These are phyloP conservation scores for Secale cereale DNA, from an alignment of 176 grass and related monocot species.

Conservation along the genomic window DNA sequence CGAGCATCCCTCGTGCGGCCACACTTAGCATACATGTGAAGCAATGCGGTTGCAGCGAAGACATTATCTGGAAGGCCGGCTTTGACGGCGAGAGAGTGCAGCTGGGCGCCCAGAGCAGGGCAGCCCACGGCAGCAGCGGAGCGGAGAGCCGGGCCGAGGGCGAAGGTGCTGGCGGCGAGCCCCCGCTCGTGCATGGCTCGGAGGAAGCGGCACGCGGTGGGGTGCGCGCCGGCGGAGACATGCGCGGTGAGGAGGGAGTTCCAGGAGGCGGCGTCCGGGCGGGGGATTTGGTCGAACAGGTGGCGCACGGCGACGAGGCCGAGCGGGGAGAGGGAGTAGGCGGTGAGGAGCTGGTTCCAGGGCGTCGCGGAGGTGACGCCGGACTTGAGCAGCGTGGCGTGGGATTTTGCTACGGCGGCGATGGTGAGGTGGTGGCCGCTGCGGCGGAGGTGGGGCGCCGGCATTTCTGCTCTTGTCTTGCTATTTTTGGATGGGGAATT, in stretches of 20 bases:
- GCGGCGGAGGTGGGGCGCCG: no score
- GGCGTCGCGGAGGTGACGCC: slow-evolving; percentile 25
- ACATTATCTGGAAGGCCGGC: slow-evolving; percentile 28
- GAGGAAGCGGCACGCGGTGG: slow-evolving; percentile 26
- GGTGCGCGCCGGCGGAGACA: slow-evolving; percentile 24
- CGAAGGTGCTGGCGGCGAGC: slow-evolving; percentile 39
- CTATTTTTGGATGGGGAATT: no score
- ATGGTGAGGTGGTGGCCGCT: background rate
- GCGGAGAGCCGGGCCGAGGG: slow-evolving; percentile 44
- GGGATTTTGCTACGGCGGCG: slow-evolving; percentile 33
- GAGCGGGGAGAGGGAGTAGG: slow-evolving; percentile 27
- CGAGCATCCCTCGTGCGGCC: slow-evolving; percentile 29
- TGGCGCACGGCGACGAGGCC: slow-evolving; percentile 27
- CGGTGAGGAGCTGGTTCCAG: slow-evolving; percentile 59
- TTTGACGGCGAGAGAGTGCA: slow-evolving; percentile 44
- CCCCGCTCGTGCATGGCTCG: slow-evolving; percentile 26
- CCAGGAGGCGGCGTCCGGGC: slow-evolving; percentile 50
- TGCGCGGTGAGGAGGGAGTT: slow-evolving; percentile 59
- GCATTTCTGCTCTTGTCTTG: no score
- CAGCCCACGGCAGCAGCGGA: slow-evolving; percentile 13
- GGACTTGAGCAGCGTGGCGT: slow-evolving; percentile 46
- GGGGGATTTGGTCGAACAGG: slow-evolving; percentile 56
- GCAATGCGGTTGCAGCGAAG: slow-evolving; percentile 39
- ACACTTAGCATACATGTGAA: slow-evolving; percentile 48
- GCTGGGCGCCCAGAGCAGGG: slow-evolving; percentile 22